A percentile compares a stretch with the other conserved stretches of the same genome.
Evolutionary conservation across 208 protist species (phyloP).

Genomic region (Phytomonas francai): DNA sequence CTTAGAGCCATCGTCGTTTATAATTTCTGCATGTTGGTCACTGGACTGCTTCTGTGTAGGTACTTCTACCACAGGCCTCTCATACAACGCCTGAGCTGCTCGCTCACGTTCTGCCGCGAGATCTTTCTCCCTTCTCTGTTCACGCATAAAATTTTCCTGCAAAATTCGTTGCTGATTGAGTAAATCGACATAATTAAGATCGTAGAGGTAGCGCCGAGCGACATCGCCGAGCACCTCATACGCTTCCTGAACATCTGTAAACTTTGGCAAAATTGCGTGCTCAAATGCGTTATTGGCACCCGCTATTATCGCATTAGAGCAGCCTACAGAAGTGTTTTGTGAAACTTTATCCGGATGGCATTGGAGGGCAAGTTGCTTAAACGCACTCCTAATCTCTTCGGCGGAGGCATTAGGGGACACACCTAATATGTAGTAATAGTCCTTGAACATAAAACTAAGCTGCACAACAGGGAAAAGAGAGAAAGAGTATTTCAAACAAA

Average conservation of each 20-base stretch:
- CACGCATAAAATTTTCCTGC: not conserved
- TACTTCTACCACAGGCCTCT: not conserved
- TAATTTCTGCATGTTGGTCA: not conserved
- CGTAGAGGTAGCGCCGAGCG: conserved; percentile 81
- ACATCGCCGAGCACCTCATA: conserved; percentile 86
- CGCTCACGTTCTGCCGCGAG: not conserved
- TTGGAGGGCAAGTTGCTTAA: conserved; percentile 53
- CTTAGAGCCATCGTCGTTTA: not conserved
- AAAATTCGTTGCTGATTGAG: not conserved
- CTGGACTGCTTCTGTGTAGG: not conserved
- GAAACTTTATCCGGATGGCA: conserved; percentile 60
- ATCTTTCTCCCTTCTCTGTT: not conserved
- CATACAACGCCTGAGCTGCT: not conserved
- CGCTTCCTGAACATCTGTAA: conserved; percentile 72
- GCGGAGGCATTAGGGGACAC: conserved; percentile 48
- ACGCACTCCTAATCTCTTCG: conserved; percentile 55
- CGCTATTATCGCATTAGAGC: conserved; percentile 1
- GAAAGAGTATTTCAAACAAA: conserved; percentile 4
- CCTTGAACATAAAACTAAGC: conserved; percentile 60
- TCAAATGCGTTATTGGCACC: not conserved
- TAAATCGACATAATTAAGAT: conserved; percentile 60
- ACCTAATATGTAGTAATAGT: conserved; percentile 73
- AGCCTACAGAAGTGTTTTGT: not conserved
- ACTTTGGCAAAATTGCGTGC: conserved; percentile 14
- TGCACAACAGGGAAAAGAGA: conserved; percentile 7